Base-by-base conservation (phyloP, 2,329 filamentous ascomycete species). In the Cadophora sp. region DNA sequence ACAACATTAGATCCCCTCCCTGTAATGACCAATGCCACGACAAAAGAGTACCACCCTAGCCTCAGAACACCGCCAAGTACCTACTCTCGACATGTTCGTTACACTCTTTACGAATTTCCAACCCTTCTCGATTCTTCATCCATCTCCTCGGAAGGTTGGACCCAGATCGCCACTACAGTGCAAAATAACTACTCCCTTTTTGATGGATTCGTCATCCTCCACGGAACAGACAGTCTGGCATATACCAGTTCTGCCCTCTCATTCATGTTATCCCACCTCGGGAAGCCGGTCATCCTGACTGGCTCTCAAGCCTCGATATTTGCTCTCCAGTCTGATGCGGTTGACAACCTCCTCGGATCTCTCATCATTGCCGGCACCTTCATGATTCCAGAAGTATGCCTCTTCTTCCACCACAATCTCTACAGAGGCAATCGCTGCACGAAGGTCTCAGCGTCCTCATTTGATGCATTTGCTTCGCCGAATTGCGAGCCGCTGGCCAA, bases 331-430 rank as follows among this genome's bases (percentile, higher is more conserved):
- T 91, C 88, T 64, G 90, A 92, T 77, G 90, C 90, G 6, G 87
- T 89, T 9, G 89, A 92, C 76, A 92, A 92, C 69, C 83, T 92
- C 9, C 85, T 92, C 7, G 89, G 89, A 16, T 89, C 89, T 11
- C 79, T 92, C 68, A 89, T 92, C 67, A 87, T 92, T 65, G 90
- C 90, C 16, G 89, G 89, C 12, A 90, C 92, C 72, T 92, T 92
- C 76, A 89, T 90, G 84, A 90, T 92, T 63, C 90, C 90, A 0
- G 90, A 92, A 79, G 90, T 92, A 29, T 91, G 89, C 75, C 82
- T 92, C 48, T 92, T 91, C 79, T 92, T 92, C 81, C 90, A 92
- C 76, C 88, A 91, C 78, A 88, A 86, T 72, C 83, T 92, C 24
- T 91, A 90, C 74, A 86, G 90, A 16, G 90, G 90, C 12, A 92